Evolutionary conservation across 73 alveolate species (phyloP).

Genomic region (Tetrahymena elliotti): DNA sequence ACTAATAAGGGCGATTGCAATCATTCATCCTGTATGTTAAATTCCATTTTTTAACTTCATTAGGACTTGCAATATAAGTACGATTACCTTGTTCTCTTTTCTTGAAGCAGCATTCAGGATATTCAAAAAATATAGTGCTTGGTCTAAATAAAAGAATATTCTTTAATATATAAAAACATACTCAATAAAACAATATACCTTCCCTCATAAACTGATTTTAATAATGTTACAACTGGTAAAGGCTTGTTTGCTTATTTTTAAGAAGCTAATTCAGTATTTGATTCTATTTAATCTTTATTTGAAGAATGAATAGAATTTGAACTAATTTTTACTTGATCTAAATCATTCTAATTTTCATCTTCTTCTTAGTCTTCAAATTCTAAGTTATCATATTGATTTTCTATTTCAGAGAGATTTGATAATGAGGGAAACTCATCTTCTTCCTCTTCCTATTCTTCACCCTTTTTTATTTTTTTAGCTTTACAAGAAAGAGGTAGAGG

Average conservation of each 20-base stretch:
- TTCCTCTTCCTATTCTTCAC: neutral
- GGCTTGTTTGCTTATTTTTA: neutral
- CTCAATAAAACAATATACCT: neutral
- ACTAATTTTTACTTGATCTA: neutral
- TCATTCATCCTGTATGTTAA: neutral
- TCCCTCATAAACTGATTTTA: neutral
- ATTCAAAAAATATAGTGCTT: neutral
- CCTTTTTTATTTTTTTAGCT: neutral
- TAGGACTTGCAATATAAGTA: neutral
- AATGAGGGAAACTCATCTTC: neutral
- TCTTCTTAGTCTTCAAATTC: neutral
- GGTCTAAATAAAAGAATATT: neutral
- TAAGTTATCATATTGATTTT: neutral
- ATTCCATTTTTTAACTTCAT: neutral
- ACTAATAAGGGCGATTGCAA: conserved; percentile 43
- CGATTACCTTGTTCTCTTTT: neutral
- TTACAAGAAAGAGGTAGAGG: neutral
- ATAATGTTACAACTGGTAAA: neutral
- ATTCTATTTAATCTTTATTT: neutral
- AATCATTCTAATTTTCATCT: neutral
- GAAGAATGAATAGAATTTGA: neutral
- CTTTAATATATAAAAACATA: neutral
- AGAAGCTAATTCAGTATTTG: neutral
- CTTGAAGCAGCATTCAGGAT: neutral
- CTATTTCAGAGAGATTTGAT: neutral